Base-by-base conservation (phyloP, 257 asterid species). In the Plectranthus barbatus region DNA sequence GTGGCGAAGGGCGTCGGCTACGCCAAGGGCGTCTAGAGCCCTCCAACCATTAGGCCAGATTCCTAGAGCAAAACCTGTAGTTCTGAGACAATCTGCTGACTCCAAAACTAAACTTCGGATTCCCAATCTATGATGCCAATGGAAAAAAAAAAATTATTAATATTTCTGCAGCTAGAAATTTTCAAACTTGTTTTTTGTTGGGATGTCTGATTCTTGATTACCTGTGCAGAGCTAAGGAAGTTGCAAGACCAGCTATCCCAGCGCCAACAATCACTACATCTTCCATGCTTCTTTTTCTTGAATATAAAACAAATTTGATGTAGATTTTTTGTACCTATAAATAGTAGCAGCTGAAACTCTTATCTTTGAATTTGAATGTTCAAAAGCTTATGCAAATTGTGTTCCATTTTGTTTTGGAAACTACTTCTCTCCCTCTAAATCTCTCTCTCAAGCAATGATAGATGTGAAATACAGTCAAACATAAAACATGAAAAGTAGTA, bases 11-110 rank as follows among this genome's bases (percentile, higher is more conserved):
- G 51, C 11, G 33, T 76, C 66, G 50, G 76, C 85, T 13, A 82
- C n/a, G 39, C 75, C 83, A 37, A 82, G 70, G 19, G 83, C 83
- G 33, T 82, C 88, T 6, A 82, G 18, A 0, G 85, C 88, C 64
- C 56, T 82, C 88, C 88, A 82, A 18, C 81, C 88, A 53, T 79
- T 82, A 1, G 76, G 60, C 85, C 81, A 82, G n/a, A 68, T 66
- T 29, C 64, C 70, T n/a, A 82, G 40, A 66, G 76, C 83, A 53
- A 74, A 77, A 31, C 88, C 85, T 14, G 83, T 42, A 8, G 79
- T 69, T 69, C 88, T 56, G 67, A 82, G 13, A 5, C 59, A 51
- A 1, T 79, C 85, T 1, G 80, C 75, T 19, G 85, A 74, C 63
- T 82, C 88, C 81, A 82, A 48, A 56, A 79, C 83, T 64, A 79